A percentile compares a stretch with the other conserved stretches of the same genome.
phyloP scores from a whole-genome alignment of 2,329 filamentous ascomycete species.

The Niveomyces coronatus region DNA sequence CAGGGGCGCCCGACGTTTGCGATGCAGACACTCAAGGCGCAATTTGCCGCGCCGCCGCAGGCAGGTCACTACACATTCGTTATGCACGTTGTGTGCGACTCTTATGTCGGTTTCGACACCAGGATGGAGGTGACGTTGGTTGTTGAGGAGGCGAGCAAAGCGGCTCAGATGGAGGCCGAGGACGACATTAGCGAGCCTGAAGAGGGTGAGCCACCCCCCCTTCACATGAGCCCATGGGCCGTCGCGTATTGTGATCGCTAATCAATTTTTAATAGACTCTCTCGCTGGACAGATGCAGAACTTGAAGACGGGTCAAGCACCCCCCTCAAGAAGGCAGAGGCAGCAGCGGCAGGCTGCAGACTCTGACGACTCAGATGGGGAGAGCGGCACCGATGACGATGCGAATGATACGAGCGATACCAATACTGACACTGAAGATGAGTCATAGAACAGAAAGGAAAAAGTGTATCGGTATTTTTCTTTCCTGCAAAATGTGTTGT shows the following conservation, averaged over 20 bases:
- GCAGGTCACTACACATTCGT: conserved; percentile 89
- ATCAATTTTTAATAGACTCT: conserved; percentile 51
- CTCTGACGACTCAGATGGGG: conserved; percentile 57
- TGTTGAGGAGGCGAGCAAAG: conserved; percentile 83
- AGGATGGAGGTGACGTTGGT: conserved; percentile 83
- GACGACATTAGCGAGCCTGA: conserved; percentile 98
- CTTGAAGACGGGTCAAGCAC: conserved; percentile 59
- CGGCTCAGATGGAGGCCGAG: conserved; percentile 67
- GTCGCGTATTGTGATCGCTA: conserved; percentile 12
- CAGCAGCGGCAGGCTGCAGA: conserved; percentile 14
- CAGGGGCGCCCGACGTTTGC: conserved; percentile 83
- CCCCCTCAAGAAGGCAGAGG: conserved; percentile 48
- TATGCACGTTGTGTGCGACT: conserved; percentile 88
- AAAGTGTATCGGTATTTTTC: conserved; percentile 1
- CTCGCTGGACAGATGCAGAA: conserved; percentile 85
- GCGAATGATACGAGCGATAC: conserved; percentile 56
- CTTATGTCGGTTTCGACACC: conserved; percentile 87
- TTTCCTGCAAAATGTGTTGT: neutral
- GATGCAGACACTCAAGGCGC: conserved; percentile 92
- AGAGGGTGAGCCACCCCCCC: conserved; percentile 61
- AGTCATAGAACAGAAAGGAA: conserved; percentile 29
- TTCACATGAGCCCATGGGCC: neutral
- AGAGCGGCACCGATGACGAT: conserved; percentile 69
- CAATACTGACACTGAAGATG: conserved; percentile 57
- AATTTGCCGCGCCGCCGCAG: conserved; percentile 90